Percentiles rank a stretch among this genome's conserved stretches.
Conservation (phyloP, 2,329 filamentous ascomycete species). For the Hymenoscyphus salicellus region DNA sequence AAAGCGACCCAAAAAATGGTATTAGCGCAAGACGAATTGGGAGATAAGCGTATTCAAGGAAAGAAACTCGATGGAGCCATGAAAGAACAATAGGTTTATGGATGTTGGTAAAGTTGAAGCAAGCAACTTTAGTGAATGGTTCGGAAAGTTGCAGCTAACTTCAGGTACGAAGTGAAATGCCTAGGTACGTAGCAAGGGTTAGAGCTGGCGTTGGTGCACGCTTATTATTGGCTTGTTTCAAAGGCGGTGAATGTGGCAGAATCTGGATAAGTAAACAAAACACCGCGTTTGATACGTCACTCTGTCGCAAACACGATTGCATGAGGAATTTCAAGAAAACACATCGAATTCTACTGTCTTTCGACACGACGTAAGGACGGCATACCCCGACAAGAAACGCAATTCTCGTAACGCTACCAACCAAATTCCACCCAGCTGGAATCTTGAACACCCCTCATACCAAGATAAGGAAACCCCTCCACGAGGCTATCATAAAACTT, state of each 20-base stretch:
- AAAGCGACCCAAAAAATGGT: not conserved
- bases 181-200: not conserved
- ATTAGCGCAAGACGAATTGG: not conserved
- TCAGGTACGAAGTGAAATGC: not conserved
- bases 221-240: not conserved
- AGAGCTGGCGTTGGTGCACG: not conserved
- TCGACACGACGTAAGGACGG: not conserved
- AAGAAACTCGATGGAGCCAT: not conserved
- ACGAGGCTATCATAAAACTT: not conserved
- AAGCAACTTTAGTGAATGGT: not conserved
- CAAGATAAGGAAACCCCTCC: not conserved
- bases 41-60: not conserved
- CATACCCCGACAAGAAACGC: not conserved
- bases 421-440: not conserved
- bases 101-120: not conserved
- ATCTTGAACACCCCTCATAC: not conserved
- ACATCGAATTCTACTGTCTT: not conserved
- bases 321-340: not conserved
- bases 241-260: constrained; percentile 13
- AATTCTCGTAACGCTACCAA: not conserved
- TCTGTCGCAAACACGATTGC: not conserved
- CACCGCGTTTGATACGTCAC: not conserved
- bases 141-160: not conserved
- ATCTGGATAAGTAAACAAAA: constrained; percentile 23
- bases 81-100: not conserved